Conservation (phyloP, 352 stramenopile species). For the Globisporangium mamillatum region DNA sequence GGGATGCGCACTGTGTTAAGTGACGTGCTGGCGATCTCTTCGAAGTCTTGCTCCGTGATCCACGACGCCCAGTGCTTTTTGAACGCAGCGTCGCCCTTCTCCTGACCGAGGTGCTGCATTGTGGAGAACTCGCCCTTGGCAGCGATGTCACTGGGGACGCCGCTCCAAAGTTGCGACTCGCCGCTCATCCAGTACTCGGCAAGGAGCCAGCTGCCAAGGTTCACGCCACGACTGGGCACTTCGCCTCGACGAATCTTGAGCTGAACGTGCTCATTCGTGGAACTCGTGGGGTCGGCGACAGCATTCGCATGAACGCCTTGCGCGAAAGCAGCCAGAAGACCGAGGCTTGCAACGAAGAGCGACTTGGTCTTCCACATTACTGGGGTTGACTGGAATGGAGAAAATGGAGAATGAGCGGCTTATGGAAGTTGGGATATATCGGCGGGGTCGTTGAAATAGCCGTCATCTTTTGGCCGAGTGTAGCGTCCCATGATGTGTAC, state of each 20-base stretch:
- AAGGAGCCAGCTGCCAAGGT: constrained; percentile 33
- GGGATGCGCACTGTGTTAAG: constrained; percentile 48
- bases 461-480: not conserved
- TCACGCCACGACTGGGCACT: constrained; percentile 20
- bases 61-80: constrained; percentile 25
- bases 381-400: not conserved
- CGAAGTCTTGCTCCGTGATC: constrained; percentile 31
- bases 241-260: constrained; percentile 25
- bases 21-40: constrained; percentile 20
- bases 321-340: not conserved
- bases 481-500: not conserved
- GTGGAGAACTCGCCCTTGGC: constrained; percentile 25
- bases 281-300: not conserved
- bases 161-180: constrained; percentile 14
- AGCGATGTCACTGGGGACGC: constrained; percentile 9
- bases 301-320: not conserved
- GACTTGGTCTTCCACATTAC: not conserved
- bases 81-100: constrained; percentile 20
- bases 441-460: not conserved
- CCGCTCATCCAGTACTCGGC: constrained; percentile 29
- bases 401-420: not conserved
- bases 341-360: not conserved
- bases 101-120: constrained; percentile 25
- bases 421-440: not conserved
- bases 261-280: constrained; percentile 25